Evolutionary conservation across 2,329 filamentous ascomycete species (phyloP).

Genomic region (Cordyceps farinosa): DNA sequence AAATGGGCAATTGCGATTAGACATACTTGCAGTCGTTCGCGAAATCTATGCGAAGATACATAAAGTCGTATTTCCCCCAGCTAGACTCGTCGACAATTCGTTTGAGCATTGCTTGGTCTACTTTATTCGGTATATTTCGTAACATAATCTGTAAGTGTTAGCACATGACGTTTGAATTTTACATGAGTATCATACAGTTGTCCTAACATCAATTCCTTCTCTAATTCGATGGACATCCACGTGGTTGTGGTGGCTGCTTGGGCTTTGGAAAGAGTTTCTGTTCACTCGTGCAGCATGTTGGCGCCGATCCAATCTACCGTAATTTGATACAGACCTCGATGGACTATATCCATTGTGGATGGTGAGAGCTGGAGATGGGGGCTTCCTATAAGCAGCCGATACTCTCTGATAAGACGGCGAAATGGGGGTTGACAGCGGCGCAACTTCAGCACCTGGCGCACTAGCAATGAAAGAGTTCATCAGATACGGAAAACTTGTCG

Average conservation of each 20-base stretch:
- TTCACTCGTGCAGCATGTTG: conserved; percentile 47
- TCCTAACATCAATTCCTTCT: conserved; percentile 68
- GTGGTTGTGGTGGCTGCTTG: conserved; percentile 55
- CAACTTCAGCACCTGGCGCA: conserved; percentile 17
- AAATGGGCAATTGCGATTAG: too few species aligned
- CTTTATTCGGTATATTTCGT: conserved; percentile 89
- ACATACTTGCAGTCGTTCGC: conserved; percentile 75
- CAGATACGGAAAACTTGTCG: conserved; percentile 28
- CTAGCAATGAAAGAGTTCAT: conserved; percentile 27
- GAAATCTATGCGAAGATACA: conserved; percentile 90
- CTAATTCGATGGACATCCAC: conserved; percentile 60
- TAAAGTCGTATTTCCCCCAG: conserved; percentile 84
- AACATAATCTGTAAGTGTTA: conserved; percentile 70
- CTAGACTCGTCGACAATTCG: conserved; percentile 73
- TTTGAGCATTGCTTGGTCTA: conserved; percentile 75
- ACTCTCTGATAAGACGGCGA: conserved; percentile 30
- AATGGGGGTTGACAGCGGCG: conserved; percentile 29
- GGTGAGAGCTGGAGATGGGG: conserved; percentile 34
- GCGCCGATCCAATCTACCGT: conserved; percentile 41
- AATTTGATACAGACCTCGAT: conserved; percentile 35
- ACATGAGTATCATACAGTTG: conserved; percentile 54
- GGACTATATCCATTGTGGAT: conserved; percentile 38
- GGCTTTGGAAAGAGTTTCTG: conserved; percentile 45
- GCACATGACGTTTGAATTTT: not conserved
- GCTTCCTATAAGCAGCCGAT: conserved; percentile 30